phyloP scores from a whole-genome alignment of 2,329 filamentous ascomycete genomes.

The Madurella mycetomatis region DNA sequence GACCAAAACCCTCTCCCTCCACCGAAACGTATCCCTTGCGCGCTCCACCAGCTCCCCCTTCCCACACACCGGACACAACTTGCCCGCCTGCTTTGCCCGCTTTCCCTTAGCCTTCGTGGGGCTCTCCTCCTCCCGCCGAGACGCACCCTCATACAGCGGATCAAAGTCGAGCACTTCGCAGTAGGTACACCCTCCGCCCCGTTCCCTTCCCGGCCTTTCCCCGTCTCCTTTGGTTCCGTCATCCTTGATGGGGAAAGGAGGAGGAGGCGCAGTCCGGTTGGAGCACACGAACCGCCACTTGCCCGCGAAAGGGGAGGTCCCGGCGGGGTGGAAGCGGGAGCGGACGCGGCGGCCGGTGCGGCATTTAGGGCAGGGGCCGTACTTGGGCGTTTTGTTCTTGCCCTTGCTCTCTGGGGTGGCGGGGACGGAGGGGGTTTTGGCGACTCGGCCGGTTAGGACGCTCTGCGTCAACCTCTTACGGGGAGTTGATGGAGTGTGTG shows the following conservation, averaged over 20 bases:
- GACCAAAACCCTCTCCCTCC: background rate
- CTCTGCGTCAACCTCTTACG: background rate
- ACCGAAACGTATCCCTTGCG: background rate
- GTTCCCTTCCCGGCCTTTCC: background rate
- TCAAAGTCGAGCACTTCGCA: conserved; percentile 7
- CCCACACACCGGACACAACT: background rate
- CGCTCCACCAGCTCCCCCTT: conserved; percentile 1
- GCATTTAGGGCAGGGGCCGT: conserved; percentile 18
- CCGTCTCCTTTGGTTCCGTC: background rate
- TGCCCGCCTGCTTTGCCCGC: background rate
- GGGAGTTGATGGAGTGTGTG: no score
- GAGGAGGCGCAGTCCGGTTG: background rate
- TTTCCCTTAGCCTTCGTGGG: background rate
- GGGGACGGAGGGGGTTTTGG: background rate
- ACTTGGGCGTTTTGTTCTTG: conserved; percentile 3
- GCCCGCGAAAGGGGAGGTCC: conserved; percentile 5
- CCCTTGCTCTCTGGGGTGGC: background rate
- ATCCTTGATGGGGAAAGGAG: background rate
- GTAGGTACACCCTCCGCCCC: conserved; percentile 1
- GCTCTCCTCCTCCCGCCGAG: background rate
- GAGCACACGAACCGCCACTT: conserved; percentile 15
- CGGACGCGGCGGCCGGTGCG: conserved; percentile 12
- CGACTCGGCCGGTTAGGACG: background rate
- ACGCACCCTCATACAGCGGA: background rate
- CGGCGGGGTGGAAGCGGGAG: conserved; percentile 7